Base-by-base conservation (phyloP, 2,329 filamentous ascomycete genomes). In the Xylariaceae sp. region DNA sequence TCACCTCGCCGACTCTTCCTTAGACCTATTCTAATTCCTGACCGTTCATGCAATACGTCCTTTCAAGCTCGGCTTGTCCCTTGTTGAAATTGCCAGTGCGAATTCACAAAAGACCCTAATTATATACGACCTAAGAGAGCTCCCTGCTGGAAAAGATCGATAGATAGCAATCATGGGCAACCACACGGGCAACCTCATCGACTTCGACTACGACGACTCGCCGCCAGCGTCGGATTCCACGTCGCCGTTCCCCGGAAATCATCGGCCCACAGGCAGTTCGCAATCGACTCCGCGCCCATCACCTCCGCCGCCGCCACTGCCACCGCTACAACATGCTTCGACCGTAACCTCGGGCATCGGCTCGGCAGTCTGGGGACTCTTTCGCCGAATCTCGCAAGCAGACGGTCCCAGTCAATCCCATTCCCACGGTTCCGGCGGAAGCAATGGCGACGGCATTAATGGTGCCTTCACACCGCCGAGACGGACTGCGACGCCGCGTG, bases 371-470 rank as follows among this genome's bases (percentile, higher is more conserved):
- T 61, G 84, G 39, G 87, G 87, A 15, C 77, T 91, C 55, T 83
- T 90, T 63, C 83, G 88, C 41, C 86, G 88, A 61, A 83, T 90
- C 67, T 85, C 82, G 30, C 76, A 80, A 9, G 80, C 83, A 45
- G 68, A 73, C 65, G 30, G 59, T 60, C 17, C 67, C 39, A 44
- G 60, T 62, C 70, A 30, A 30, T 30, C 23, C 3, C 55, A 61
- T 69, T 35, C 23, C 56, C 65, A 68, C 11, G 66, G 65, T 41
- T 58, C 65, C 41, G 51, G 17, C 10, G 55, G 51, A 10, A 10
- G 47, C 2, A 45, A 53, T 51, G 74, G 75, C 37, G 77, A 82
- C 64, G 80, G 80, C 64, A 76, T 86, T 71, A 77, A 79, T 65
- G 80, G 81, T 55, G 81, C 87, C 62, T 89, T 85, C 73, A 80